Percentiles rank a stretch among this genome's conserved stretches.
These are phyloP conservation scores for Pseudozyma pruni DNA, from an alignment of 1,284 basidiomycete genomes.

Conservation along the genomic window DNA sequence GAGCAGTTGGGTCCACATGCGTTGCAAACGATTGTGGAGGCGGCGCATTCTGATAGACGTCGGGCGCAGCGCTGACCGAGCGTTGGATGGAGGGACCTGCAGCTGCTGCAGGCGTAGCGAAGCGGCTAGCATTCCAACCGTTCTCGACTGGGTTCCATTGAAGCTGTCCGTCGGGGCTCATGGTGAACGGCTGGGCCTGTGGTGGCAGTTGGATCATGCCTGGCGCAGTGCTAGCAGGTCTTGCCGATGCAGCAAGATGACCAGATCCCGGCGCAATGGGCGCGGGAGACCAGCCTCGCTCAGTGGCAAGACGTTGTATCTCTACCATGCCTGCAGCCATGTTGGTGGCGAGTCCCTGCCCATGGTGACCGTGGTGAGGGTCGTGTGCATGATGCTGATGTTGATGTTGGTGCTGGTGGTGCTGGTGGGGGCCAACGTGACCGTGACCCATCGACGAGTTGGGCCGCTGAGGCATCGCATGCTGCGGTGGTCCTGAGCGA, in stretches of 20 bases:
- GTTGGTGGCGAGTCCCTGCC: conserved; percentile 10
- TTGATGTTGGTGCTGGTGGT: conserved; percentile 16
- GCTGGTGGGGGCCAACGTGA: conserved; percentile 11
- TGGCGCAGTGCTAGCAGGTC: conserved; percentile 48
- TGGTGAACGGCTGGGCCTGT: conserved; percentile 33
- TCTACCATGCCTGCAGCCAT: conserved; percentile 38
- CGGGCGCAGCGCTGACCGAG: conserved; percentile 50
- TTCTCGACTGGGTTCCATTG: conserved; percentile 36
- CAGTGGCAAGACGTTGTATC: conserved; percentile 45
- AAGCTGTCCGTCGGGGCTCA: conserved; percentile 26
- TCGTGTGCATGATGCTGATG: conserved; percentile 12
- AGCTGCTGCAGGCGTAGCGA: conserved; percentile 22
- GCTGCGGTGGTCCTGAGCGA: conserved; percentile 11
- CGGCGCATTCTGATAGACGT: conserved; percentile 30
- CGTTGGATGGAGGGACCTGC: conserved; percentile 28
- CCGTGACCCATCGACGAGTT: conserved; percentile 40
- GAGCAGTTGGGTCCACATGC: conserved; percentile 7
- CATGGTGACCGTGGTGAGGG: conserved; percentile 18
- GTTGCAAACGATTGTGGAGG: conserved; percentile 3
- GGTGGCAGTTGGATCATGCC: conserved; percentile 46
- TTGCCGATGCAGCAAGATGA: conserved; percentile 8
- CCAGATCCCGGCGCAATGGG: conserved; percentile 20
- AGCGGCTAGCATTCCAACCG: conserved; percentile 42
- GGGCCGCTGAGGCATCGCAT: conserved; percentile 27
- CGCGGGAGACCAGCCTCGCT: conserved; percentile 61